Base-by-base conservation (phyloP, 495 filamentous ascomycete genomes). In the Podospora pseudocomata region DNA sequence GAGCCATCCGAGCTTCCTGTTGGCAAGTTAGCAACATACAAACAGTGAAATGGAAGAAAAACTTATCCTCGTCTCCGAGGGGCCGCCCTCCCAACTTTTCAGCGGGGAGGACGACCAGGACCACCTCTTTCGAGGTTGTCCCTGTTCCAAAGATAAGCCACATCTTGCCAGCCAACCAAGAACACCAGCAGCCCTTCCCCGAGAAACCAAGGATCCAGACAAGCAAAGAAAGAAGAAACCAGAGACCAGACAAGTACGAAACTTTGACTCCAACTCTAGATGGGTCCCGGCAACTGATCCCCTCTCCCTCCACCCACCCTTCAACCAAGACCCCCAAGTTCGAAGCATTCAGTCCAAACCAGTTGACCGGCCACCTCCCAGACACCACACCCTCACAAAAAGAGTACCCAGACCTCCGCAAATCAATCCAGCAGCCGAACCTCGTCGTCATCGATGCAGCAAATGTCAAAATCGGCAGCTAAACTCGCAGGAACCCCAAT, bases 241-340 rank as follows among this genome's bases (percentile, higher is more conserved):
- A 66, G 65, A 60, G 66, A 59, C 76, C 86, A 82, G 92, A 96
- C 91, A 95, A 94, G 93, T 86, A 78, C 93, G 81, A 91, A 88
- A 81, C 93, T 93, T 94, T 97, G 93, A 97, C 87, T 83, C 92
- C 91, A 92, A 93, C 91, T 88, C 91, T 73, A 88, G 91, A 93
- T 92, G 94, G 91, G 92, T 92, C 93, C 93, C 84, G 80, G 70
- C 60, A 56, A 65, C 70, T 69, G 69, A 72, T 68, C 69, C 68
- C 55, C 15, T 11, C 32, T 63, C 32, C 16, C 60, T 19, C 32
- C 26, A 6, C 28, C 62, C 26, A n/a, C 55, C 66, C 72, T 57
- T 75, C 71, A 67, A 66, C 68, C 59, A 30, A 19, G 64, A 55
- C 56, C 26, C 67, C 62, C 13, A 11, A n/a, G 63, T 54, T 61